Evolutionary conservation across 495 filamentous ascomycete genomes (phyloP), one percentile per base, ranked within the genome.

Genomic region (Parachaetomium inaequale): DNA sequence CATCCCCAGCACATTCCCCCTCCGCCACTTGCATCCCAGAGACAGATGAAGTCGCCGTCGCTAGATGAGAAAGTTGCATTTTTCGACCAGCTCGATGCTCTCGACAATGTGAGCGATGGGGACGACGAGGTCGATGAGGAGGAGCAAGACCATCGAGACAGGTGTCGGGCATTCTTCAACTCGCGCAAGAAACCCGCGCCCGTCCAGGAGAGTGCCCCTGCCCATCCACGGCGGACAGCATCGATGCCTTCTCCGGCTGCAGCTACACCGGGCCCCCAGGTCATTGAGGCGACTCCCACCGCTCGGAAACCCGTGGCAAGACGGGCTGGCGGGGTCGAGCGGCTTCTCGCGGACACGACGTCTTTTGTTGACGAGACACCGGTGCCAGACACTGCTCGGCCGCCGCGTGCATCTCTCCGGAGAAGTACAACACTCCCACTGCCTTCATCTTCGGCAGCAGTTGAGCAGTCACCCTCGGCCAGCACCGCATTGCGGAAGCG

Each of bases 401-500:
- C 63, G 14, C 17, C 31, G 3, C 58, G 51, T 11, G 42, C 63
- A 8, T 32, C 65, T 8, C 63, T 70, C 10, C 58, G 57, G 28
- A 64, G 63, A 46, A 72, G 68, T 46, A 54, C 61, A 14, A 71
- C 74, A 2, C 51, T 66, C 11, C 71, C 71, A 0, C n/a, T 62
- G 1, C 36, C 68, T 3, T 17, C 15, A 2, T 15, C 23, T 11
- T 28, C 53, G 1, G 50, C 65, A 11, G 7, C 26, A 11, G 11
- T 14, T 47, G 62, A 70, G 0, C 59, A 66, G 53, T 71, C 71
- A 3, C 63, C 70, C 7, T 72, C 70, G 0, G 45, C 62, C 7
- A 43, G 12, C n/a, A 55, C 67, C 19, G 53, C 47, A 15, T 67
- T 71, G 66, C 72, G 68, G 50, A 87, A 87, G 65, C 73, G 84